Conservation (phyloP, 2,329 filamentous ascomycete species). For the Metarhizium humberi region DNA sequence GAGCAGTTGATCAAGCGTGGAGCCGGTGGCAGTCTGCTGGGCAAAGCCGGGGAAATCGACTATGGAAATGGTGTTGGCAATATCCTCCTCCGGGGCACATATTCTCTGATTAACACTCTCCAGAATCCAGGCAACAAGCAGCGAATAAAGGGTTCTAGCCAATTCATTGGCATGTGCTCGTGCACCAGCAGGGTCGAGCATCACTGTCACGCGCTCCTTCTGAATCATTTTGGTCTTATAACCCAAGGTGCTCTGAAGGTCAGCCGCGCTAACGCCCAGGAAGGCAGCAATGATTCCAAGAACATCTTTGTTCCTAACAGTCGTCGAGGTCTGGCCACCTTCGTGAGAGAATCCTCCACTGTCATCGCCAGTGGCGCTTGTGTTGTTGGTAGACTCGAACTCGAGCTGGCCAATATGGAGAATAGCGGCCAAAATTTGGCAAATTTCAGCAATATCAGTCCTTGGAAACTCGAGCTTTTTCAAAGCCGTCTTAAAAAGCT, state of each 20-base stretch:
- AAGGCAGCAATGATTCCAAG: constrained; percentile 86
- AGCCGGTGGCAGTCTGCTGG: constrained; percentile 73
- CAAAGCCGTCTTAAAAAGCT: constrained; percentile 93
- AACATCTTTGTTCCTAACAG: constrained; percentile 89
- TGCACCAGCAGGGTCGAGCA: constrained; percentile 88
- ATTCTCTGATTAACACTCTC: constrained; percentile 86
- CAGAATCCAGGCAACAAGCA: constrained; percentile 88
- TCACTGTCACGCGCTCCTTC: constrained; percentile 93
- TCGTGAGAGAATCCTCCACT: constrained; percentile 96
- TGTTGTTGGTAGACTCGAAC: constrained; percentile 74
- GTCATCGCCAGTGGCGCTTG: constrained; percentile 72
- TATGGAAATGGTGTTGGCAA: constrained; percentile 89
- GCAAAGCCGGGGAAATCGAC: constrained; percentile 96
- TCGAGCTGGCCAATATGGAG: constrained; percentile 97
- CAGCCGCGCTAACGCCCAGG: constrained; percentile 70
- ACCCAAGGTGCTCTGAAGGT: constrained; percentile 79
- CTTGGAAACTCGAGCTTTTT: constrained; percentile 90
- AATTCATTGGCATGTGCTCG: constrained; percentile 89
- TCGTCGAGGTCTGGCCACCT: constrained; percentile 74
- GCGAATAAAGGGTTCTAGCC: constrained; percentile 83
- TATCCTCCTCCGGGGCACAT: constrained; percentile 77
- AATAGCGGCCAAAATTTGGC: constrained; percentile 86
- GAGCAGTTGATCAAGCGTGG: constrained; percentile 80
- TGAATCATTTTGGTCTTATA: constrained; percentile 97
- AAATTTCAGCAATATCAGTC: constrained; percentile 91